Base-by-base conservation (phyloP, 169 alveolate species). In the Cryptosporidium felis region DNA sequence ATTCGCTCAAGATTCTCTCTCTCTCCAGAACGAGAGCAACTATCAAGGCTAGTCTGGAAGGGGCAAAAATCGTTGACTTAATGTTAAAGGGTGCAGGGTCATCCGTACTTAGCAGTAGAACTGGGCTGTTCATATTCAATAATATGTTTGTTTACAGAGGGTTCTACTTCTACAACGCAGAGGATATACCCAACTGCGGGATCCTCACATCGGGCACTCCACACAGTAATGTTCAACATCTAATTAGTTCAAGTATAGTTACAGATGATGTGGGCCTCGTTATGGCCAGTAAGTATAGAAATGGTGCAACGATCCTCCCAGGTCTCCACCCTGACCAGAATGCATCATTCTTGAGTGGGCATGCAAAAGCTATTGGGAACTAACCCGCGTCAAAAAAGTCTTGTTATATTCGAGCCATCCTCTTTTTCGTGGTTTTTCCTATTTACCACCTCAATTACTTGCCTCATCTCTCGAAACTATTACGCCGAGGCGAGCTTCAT, bases 281-380 rank as follows among this genome's bases (percentile, higher is more conserved):
- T 16, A 59, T 74, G 18, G 59, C 53, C 4, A 53, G 85, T 36
- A 53, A 16, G 46, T 44, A 53, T 53, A 67, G 85, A 36, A 36
- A 53, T 16, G 85, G 85, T 14, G 74, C 67, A 0, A 67, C 67
- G 0, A 74, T 74, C 18, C 45, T 74, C 58, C 41, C 85, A 1
- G 65, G 65, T 5, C n/a, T 74, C 23, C 66, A 74, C 6, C 21
- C 56, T 30, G 85, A 74, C 26, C 65, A 74, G 36, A 74, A 74
- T 21, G 14, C 12, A 21, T 26, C 44, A 26, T 74, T 74, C 30
- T 16, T 74, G 41, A 9, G 5, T 0, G 0, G 12, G 12, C 14
- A 40, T 9, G 9, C 28, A 1, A 5, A 26, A 38, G n/a, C 51
- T 36, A 9, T 67, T 53, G 38, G 65, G 38, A 8, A 0, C 26